Evolutionary conservation across 116 monocot genomes (phyloP), one percentile per base, ranked within the genome.

Genomic region (Cymodocea nodosa): DNA sequence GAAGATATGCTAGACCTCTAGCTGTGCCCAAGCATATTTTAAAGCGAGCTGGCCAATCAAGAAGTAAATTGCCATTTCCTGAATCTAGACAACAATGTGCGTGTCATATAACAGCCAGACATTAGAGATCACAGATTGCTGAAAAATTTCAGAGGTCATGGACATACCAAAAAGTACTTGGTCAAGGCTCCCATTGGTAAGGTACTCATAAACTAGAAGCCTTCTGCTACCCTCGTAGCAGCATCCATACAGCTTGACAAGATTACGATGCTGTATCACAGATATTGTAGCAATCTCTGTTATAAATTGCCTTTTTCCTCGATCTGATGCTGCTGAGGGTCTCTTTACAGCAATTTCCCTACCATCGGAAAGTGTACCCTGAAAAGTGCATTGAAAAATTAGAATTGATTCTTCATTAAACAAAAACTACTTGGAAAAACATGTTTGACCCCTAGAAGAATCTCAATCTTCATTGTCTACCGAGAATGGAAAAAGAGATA

Each of bases 251-350:
- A 91, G 69, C 39, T 72, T 82, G 50, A 91, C 91, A 22, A 91
- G 76, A 66, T 87, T 91, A 15, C 84, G 70, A 37, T 91, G 87
- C 40, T 87, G 91, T 3, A 91, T 82, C 48, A 75, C 60, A 30
- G 87, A 87, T 71, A 91, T 87, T 4, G 79, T 82, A 44, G 75
- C 84, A 40, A 91, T 80, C 72, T 91, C 91, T 59, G 87, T 62
- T 50, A 78, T 40, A 49, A 91, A 91, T 66, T 91, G 84, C 1
- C 60, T 63, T 68, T 82, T 87, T 22, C 91, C 87, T 56, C 87
- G 91, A 36, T 57, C 70, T 37, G 84, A 84, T 70, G 82, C 48
- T 18, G 73, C 75, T 40, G 79, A 80, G 9, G 86, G 77, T 56
- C 79, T 83, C 67, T 90, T 86, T 13, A 86, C 79, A 7, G 81